Conservation (phyloP, 495 filamentous ascomycete genomes). For the Astrocystis sublimbata region DNA sequence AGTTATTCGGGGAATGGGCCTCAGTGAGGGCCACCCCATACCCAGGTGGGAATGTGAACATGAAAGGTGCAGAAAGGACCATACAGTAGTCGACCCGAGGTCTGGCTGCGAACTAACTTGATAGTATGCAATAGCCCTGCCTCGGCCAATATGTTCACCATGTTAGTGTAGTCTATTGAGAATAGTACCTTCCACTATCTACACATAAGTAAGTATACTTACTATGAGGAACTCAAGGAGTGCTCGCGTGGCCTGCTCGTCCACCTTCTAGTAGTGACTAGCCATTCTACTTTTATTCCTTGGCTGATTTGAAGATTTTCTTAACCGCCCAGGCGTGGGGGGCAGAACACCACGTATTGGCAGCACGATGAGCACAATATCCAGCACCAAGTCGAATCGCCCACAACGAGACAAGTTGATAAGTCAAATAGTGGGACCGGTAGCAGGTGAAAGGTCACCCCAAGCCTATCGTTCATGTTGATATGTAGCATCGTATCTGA, state of each 20-base stretch:
- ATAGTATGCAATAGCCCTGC: neutral
- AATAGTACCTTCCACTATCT: slow-evolving; percentile 1
- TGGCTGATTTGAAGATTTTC: neutral
- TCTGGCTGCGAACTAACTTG: neutral
- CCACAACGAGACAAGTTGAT: neutral
- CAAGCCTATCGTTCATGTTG: neutral
- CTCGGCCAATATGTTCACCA: neutral
- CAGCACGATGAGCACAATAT: neutral
- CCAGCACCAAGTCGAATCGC: neutral
- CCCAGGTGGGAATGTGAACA: neutral
- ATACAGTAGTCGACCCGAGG: slow-evolving; percentile 11
- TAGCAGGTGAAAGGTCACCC: neutral
- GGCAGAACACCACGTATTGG: neutral
- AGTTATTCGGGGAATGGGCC: neutral
- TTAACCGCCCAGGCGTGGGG: slow-evolving; percentile 3
- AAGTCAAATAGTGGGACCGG: neutral
- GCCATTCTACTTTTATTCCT: slow-evolving; percentile 3
- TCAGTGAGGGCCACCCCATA: neutral
- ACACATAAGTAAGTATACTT: too few species aligned
- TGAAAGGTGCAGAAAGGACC: neutral
- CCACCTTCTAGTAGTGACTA: neutral
- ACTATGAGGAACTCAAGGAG: neutral
- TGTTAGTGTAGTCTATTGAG: neutral
- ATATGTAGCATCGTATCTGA: too few species aligned
- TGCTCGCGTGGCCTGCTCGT: neutral